A percentile compares a stretch with the other conserved stretches of the same genome.
Conservation (phyloP, 192 early-diverging fungal species). For the Umbelopsis sp. region DNA sequence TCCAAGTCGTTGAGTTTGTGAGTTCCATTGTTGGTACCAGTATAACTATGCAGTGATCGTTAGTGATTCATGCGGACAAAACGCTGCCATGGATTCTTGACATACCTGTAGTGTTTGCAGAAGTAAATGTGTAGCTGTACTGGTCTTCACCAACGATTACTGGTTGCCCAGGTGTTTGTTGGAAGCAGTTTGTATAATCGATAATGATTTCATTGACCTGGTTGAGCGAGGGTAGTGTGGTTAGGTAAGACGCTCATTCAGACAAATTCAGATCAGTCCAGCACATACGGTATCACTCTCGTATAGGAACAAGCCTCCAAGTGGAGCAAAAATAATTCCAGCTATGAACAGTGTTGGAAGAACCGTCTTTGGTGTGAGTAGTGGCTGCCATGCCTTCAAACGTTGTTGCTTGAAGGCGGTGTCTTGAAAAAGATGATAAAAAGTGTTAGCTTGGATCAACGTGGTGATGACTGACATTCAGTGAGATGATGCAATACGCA, state of each 20-base stretch:
- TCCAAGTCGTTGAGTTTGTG: constrained; percentile 21
- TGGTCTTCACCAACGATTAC: constrained; percentile 3
- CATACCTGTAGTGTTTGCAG: constrained; percentile 40
- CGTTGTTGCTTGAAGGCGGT: constrained; percentile 99
- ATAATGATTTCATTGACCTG: constrained; percentile 86
- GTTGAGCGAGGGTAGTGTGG: background rate
- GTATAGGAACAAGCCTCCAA: constrained; percentile 89
- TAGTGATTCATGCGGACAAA: background rate
- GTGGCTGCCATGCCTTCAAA: constrained; percentile 98
- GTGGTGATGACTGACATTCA: background rate
- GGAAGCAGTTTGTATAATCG: constrained; percentile 91
- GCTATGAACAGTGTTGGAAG: constrained; percentile 94
- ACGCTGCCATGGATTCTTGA: background rate
- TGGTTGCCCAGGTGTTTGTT: constrained; percentile 4
- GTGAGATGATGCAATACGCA: constrained; percentile 27
- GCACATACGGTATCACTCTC: constrained; percentile 76
- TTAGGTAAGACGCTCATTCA: background rate
- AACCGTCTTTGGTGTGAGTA: constrained; percentile 97
- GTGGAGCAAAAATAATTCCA: constrained; percentile 93
- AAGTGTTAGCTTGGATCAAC: background rate
- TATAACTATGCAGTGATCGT: constrained; percentile 11
- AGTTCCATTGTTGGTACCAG: constrained; percentile 26
- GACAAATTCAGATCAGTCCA: background rate
- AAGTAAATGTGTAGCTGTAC: constrained; percentile 41
- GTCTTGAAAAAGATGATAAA: constrained; percentile 52